Evolutionary conservation across 1,284 basidiomycete genomes (phyloP).

Genomic region (Ustilago tritici): DNA sequence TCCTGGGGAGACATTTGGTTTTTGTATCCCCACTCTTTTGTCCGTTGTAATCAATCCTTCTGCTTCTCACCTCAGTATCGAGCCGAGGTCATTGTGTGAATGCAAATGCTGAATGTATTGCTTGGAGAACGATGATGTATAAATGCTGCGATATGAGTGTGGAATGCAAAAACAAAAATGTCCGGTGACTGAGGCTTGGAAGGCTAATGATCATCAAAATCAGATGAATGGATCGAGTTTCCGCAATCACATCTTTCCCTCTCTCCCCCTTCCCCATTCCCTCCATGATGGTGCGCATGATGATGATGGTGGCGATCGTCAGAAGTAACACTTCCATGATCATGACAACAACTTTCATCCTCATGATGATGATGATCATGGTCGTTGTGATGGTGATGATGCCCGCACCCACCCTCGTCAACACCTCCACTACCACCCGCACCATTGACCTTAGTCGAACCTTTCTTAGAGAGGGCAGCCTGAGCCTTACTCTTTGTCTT

Average conservation of each 20-base stretch:
- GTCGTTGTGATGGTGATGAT: conserved; percentile 21
- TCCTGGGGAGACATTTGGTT: conserved; percentile 9
- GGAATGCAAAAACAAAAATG: not conserved
- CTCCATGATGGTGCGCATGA: conserved; percentile 5
- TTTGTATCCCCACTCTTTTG: not conserved
- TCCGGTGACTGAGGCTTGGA: not conserved
- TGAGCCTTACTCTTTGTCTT: conserved; percentile 61
- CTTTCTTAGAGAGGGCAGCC: conserved; percentile 30
- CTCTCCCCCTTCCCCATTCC: conserved; percentile 1
- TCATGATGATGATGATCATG: conserved; percentile 24
- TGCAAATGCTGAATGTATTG: too few relatives aligned
- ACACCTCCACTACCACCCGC: not conserved
- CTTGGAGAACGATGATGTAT: not conserved
- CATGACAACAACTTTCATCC: conserved; percentile 20
- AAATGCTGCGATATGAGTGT: not conserved
- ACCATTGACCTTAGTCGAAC: not conserved
- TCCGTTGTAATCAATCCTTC: conserved; percentile 4
- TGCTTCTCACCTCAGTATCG: not conserved
- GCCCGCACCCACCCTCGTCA: not conserved
- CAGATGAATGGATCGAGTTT: conserved; percentile 51
- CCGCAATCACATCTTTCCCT: conserved; percentile 48
- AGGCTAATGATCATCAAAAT: conserved; percentile 27
- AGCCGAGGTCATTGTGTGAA: not conserved
- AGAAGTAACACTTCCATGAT: conserved; percentile 19
- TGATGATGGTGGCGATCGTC: conserved; percentile 16